phyloP scores from a whole-genome alignment of 805 yeast genomes.

The Yamadazyma phyllophila region DNA sequence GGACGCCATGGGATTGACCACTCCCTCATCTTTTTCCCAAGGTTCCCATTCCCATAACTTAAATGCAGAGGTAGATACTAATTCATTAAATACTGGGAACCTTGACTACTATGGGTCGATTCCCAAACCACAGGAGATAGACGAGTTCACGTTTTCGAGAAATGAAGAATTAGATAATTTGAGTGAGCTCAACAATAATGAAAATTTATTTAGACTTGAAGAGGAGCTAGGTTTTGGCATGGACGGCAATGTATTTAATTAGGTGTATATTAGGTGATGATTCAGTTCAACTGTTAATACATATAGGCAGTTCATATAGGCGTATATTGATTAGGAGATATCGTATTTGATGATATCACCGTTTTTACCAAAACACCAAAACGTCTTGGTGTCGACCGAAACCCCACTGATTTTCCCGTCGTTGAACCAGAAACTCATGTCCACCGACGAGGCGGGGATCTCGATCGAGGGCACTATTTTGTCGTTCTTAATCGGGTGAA shows the following conservation, averaged over 20 bases:
- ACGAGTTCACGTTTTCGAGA: conserved; percentile 31
- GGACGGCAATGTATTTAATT: conserved; percentile 30
- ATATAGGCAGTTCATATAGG: too few relatives aligned
- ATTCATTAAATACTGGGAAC: conserved; percentile 7
- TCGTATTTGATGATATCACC: conserved; percentile 36
- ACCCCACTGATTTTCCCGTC: conserved; percentile 38
- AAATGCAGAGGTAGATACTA: conserved; percentile 19
- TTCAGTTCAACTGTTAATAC: too few relatives aligned
- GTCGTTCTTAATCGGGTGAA: conserved; percentile 39
- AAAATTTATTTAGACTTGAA: conserved; percentile 37
- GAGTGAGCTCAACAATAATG: conserved; percentile 14
- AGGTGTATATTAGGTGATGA: conserved; percentile 1
- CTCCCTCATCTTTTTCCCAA: conserved; percentile 12
- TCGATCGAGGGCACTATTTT: conserved; percentile 38
- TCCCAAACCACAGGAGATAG: conserved; percentile 45
- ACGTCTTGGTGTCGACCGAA: conserved; percentile 23
- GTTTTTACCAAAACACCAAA: conserved; percentile 39
- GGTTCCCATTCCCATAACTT: conserved; percentile 16
- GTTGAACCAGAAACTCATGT: conserved; percentile 29
- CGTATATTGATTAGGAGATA: not conserved
- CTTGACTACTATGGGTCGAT: conserved; percentile 33
- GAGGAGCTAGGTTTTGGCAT: conserved; percentile 46
- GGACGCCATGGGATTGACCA: conserved; percentile 14
- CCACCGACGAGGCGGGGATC: conserved; percentile 32
- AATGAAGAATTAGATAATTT: conserved; percentile 9